A percentile compares a stretch with the other conserved stretches of the same genome.
Evolutionary conservation across 2,329 filamentous ascomycete genomes (phyloP).

Genomic region (Claviceps citrina): DNA sequence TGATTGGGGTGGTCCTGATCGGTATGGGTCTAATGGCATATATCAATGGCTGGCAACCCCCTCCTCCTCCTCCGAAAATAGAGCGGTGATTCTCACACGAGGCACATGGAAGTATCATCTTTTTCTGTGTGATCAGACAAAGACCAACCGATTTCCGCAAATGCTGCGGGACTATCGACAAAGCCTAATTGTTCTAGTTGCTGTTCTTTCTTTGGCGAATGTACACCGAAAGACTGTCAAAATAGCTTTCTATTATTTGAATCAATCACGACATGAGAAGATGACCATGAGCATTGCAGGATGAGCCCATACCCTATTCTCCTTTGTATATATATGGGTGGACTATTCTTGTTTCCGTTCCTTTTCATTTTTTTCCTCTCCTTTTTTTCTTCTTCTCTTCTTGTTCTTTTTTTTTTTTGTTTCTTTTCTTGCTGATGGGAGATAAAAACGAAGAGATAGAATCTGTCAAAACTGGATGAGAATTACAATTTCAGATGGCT

Average conservation of each 20-base stretch:
- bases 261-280: slow-evolving; percentile 8
- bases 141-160: neutral
- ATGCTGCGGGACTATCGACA: too few species aligned
- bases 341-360: neutral
- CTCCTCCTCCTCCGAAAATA: slow-evolving; percentile 16
- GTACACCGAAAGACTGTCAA: slow-evolving; percentile 5
- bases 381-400: too few species aligned
- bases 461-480: neutral
- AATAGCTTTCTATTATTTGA: slow-evolving; percentile 6
- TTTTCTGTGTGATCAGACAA: neutral
- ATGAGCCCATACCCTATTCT: slow-evolving; percentile 5
- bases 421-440: neutral
- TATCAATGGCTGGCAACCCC: slow-evolving; percentile 61
- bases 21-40: slow-evolving; percentile 78
- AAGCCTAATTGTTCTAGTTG: neutral
- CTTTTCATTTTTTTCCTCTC: neutral
- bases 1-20: slow-evolving; percentile 66
- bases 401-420: neutral
- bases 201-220: neutral
- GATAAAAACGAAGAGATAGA: slow-evolving; percentile 1
- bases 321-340: slow-evolving; percentile 6
- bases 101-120: neutral
- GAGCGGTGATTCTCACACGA: slow-evolving; percentile 15
- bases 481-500: neutral
- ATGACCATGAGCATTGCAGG: slow-evolving; percentile 8